phyloP scores from a whole-genome alignment of 2,329 filamentous ascomycete genomes.

The Trichophyton verrucosum region DNA sequence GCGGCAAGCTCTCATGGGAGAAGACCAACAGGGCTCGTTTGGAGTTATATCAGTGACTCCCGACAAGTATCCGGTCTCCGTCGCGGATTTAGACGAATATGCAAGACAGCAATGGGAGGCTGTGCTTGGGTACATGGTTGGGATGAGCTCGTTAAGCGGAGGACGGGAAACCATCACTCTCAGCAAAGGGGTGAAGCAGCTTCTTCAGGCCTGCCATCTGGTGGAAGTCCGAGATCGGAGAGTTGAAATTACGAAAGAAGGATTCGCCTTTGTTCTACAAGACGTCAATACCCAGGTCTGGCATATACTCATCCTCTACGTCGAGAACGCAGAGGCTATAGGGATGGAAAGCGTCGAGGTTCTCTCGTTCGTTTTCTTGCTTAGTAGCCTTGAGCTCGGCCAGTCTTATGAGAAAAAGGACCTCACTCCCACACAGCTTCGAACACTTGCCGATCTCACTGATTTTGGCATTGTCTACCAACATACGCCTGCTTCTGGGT shows the following conservation, averaged over 20 bases:
- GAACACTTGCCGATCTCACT: constrained; percentile 80
- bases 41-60: constrained; percentile 65
- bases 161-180: constrained; percentile 41
- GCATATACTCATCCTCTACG: constrained; percentile 85
- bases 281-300: constrained; percentile 95
- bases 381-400: constrained; percentile 84
- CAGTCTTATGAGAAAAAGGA: constrained; percentile 79
- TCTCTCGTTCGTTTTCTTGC: constrained; percentile 88
- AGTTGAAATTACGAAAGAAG: constrained; percentile 75
- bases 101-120: constrained; percentile 88
- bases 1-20: constrained; percentile 75
- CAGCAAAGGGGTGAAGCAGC: constrained; percentile 68
- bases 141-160: constrained; percentile 37
- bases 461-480: constrained; percentile 88
- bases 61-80: constrained; percentile 50
- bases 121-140: constrained; percentile 88
- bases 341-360: constrained; percentile 85
- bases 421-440: constrained; percentile 65
- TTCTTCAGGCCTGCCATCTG: constrained; percentile 68
- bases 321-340: constrained; percentile 65
- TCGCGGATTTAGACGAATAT: constrained; percentile 68
- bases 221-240: constrained; percentile 49
- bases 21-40: constrained; percentile 75
- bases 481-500: constrained; percentile 28
- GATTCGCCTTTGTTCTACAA: constrained; percentile 88